Base-by-base conservation (phyloP, 1,139 yeast genomes). In the Yamadazyma pseudoaaseri region DNA sequence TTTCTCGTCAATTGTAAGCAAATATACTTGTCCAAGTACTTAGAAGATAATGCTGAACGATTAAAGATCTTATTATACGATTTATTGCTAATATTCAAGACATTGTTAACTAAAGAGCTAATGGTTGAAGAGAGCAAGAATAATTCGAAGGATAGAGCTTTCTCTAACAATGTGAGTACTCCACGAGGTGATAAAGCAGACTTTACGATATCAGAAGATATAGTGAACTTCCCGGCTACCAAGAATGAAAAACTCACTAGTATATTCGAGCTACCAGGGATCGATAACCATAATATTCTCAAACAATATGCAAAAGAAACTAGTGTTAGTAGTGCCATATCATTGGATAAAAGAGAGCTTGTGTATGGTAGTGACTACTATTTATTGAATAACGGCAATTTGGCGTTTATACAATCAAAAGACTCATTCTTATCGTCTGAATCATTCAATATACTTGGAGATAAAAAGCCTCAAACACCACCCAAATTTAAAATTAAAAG, bases 1-100 rank as follows among this genome's bases (percentile, higher is more conserved):
- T 68, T 76, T 37, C 53, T 74, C 28, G 52, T 55, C 34, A 75
- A 73, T 35, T 56, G 81, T 46, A 65, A 72, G 16, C 58, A 58
- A 5, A 49, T 82, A 7, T 61, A 78, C 37, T 63, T 67, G 26
- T 66, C 76, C 6, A 51, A 57, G 4, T 60, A 68, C 20, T 57
- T 78, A 35, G 35, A 48, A 1, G 34, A 62, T 3, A 60, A 57
- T 23, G 69, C 70, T 45, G 74, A 76, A 31, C 75, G 75, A 42
- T 52, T 82, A 39, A 75, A 73, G 45, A 75, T 82, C 35, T 58
- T 82, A 42, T 58, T 82, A 2, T 81, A 80, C 47, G 92, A 84
- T 51, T 64, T 82, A 29, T 56, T 82, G 26, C 58, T 79, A 3
- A 71, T 85, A 3, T 60, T 81, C 48, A 81, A 79, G 48, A 56